phyloP scores from a whole-genome alignment of 1,284 basidiomycete genomes.

The Butyriboletus appendiculatus region DNA sequence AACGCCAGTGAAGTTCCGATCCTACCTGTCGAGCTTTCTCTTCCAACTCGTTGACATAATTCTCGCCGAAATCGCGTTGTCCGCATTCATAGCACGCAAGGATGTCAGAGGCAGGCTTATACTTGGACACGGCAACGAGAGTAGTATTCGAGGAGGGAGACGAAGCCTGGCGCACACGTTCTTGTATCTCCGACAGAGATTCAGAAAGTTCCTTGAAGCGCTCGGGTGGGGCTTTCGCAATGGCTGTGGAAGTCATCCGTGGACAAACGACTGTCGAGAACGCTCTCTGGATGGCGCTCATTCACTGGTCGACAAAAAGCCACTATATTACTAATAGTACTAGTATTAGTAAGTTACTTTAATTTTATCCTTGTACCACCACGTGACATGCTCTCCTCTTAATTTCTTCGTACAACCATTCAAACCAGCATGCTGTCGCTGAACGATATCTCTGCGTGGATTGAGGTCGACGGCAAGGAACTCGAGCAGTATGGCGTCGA shows the following conservation, averaged over 20 bases:
- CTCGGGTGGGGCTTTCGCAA: slow-evolving; percentile 21
- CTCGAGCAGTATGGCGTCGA: slow-evolving; percentile 33
- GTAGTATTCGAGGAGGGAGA: slow-evolving; percentile 32
- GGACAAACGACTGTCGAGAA: slow-evolving; percentile 6
- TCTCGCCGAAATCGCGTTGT: slow-evolving; percentile 95
- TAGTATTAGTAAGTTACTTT: no score
- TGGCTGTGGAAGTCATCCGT: slow-evolving; percentile 19
- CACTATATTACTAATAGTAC: no score
- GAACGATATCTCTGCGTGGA: slow-evolving; percentile 32
- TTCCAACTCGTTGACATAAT: slow-evolving; percentile 95
- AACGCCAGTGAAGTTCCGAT: background rate
- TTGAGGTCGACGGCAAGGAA: slow-evolving; percentile 34
- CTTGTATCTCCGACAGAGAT: slow-evolving; percentile 51
- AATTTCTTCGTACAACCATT: background rate
- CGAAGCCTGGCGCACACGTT: slow-evolving; percentile 45
- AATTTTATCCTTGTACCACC: background rate
- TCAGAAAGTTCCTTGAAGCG: slow-evolving; percentile 52
- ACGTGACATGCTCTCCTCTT: slow-evolving; percentile 15
- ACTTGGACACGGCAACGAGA: slow-evolving; percentile 93
- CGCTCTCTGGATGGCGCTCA: slow-evolving; percentile 4
- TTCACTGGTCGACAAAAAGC: background rate
- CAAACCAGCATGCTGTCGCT: slow-evolving; percentile 29
- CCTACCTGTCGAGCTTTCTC: slow-evolving; percentile 82
- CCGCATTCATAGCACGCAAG: slow-evolving; percentile 78
- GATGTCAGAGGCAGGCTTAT: slow-evolving; percentile 89